Evolutionary conservation across 768 basidiomycete genomes (phyloP).

Genomic region (Lactifluus rugatus): DNA sequence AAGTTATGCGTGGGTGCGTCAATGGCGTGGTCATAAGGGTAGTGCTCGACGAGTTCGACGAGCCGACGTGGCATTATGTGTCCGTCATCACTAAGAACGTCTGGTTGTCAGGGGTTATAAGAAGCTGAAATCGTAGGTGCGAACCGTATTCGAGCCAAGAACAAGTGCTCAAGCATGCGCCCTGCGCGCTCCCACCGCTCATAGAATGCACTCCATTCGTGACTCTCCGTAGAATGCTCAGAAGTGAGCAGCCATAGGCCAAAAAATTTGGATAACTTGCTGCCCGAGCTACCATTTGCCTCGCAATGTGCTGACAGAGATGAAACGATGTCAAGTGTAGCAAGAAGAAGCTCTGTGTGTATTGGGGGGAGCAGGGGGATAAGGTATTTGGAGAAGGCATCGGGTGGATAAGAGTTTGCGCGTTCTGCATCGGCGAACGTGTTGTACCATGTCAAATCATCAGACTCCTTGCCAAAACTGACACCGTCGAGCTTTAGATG

Average conservation of each 20-base stretch:
- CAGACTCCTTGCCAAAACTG: slow-evolving; percentile 45
- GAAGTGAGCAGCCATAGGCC: slow-evolving; percentile 63
- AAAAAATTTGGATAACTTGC: slow-evolving; percentile 63
- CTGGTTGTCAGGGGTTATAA: background rate
- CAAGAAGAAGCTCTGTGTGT: slow-evolving; percentile 49
- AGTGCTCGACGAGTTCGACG: slow-evolving; percentile 56
- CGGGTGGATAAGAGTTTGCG: slow-evolving; percentile 46
- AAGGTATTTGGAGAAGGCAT: slow-evolving; percentile 53
- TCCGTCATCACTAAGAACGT: slow-evolving; percentile 49
- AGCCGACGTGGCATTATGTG: slow-evolving; percentile 60
- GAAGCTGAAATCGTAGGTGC: slow-evolving; percentile 9
- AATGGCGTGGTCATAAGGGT: slow-evolving; percentile 45
- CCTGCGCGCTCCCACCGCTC: slow-evolving; percentile 66
- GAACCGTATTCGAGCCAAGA: slow-evolving; percentile 63
- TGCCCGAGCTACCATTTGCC: slow-evolving; percentile 63
- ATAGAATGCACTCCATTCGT: slow-evolving; percentile 61
- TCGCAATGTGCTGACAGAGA: slow-evolving; percentile 67
- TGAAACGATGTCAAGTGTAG: slow-evolving; percentile 52
- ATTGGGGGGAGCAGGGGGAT: slow-evolving; percentile 48
- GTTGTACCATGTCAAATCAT: slow-evolving; percentile 52
- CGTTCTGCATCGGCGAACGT: slow-evolving; percentile 54
- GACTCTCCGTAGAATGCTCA: slow-evolving; percentile 37
- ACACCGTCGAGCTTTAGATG: slow-evolving; percentile 55
- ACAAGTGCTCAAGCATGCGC: slow-evolving; percentile 65
- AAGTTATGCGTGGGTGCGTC: slow-evolving; percentile 33